Conservation (phyloP, 306 rosid species). For the Ochetophila trinervis region DNA sequence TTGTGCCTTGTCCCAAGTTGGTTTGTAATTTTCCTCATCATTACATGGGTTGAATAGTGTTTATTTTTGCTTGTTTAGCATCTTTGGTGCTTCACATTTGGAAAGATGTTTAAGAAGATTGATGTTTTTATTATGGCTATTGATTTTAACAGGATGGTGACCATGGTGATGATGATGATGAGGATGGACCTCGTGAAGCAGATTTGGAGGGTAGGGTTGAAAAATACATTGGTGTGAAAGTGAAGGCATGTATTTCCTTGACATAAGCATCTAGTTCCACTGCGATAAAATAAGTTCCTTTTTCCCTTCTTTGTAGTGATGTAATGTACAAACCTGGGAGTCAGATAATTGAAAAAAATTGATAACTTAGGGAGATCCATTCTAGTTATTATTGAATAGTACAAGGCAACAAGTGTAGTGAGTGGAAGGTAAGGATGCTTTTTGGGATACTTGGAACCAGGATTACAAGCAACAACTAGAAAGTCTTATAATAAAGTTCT, state of each 20-base stretch:
- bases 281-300: not conserved
- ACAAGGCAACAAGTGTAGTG: too few species aligned
- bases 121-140: conserved; percentile 2
- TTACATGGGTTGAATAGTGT: too few species aligned
- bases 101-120: conserved; percentile 1
- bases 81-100: conserved; percentile 16
- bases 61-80: not conserved
- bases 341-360: too few species aligned
- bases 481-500: not conserved
- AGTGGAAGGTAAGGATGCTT: not conserved
- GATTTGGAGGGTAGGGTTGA: conserved; percentile 90
- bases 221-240: conserved; percentile 97
- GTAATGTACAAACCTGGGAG: too few species aligned
- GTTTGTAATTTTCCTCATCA: too few species aligned
- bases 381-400: too few species aligned
- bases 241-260: conserved; percentile 62
- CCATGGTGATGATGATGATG: conserved; percentile 83
- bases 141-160: conserved; percentile 72
- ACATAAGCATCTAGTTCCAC: conserved; percentile 3
- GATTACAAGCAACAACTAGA: not conserved
- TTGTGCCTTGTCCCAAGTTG: too few species aligned
- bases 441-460: not conserved
- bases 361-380: too few species aligned
- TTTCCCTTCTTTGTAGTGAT: too few species aligned
- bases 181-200: conserved; percentile 75